Percentiles rank a stretch among this genome's conserved stretches.
These are phyloP conservation scores for Peniophora sp. DNA, from an alignment of 1,284 basidiomycete species.

Conservation along the genomic window DNA sequence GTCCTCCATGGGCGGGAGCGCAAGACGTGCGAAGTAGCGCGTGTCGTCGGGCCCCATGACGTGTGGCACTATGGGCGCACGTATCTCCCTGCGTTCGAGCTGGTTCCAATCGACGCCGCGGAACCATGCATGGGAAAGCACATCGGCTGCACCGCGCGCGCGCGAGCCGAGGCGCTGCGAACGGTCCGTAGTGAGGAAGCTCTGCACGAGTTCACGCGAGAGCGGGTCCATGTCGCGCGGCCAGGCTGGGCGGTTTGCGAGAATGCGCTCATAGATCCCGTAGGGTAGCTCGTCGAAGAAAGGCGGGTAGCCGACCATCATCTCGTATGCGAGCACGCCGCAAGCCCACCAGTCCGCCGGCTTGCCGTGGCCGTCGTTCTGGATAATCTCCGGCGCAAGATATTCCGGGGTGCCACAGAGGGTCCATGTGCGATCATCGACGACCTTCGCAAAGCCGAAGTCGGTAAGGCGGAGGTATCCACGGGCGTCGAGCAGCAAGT, in stretches of 20 bases:
- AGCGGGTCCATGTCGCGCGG: slow-evolving; percentile 81
- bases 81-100: slow-evolving; percentile 70
- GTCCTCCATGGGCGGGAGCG: slow-evolving; percentile 65
- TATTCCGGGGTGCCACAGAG: slow-evolving; percentile 98
- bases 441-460: slow-evolving; percentile 98
- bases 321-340: slow-evolving; percentile 95
- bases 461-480: slow-evolving; percentile 97
- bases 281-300: slow-evolving; percentile 94
- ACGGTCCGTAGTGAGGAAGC: slow-evolving; percentile 90
- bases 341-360: slow-evolving; percentile 99
- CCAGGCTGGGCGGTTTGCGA: slow-evolving; percentile 90
- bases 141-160: slow-evolving; percentile 86
- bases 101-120: slow-evolving; percentile 89
- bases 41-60: slow-evolving; percentile 73
- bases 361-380: slow-evolving; percentile 96
- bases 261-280: slow-evolving; percentile 92
- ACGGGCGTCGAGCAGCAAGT: slow-evolving; percentile 89
- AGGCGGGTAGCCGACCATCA: slow-evolving; percentile 89
- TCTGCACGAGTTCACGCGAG: slow-evolving; percentile 70
- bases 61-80: slow-evolving; percentile 75
- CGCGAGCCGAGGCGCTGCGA: slow-evolving; percentile 92
- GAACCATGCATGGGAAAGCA: slow-evolving; percentile 94
- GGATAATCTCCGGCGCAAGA: slow-evolving; percentile 90
- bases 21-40: slow-evolving; percentile 71
- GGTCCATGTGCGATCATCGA: slow-evolving; percentile 99